Evolutionary conservation across 768 basidiomycete genomes (phyloP).

Genomic region (Serendipita indica): DNA sequence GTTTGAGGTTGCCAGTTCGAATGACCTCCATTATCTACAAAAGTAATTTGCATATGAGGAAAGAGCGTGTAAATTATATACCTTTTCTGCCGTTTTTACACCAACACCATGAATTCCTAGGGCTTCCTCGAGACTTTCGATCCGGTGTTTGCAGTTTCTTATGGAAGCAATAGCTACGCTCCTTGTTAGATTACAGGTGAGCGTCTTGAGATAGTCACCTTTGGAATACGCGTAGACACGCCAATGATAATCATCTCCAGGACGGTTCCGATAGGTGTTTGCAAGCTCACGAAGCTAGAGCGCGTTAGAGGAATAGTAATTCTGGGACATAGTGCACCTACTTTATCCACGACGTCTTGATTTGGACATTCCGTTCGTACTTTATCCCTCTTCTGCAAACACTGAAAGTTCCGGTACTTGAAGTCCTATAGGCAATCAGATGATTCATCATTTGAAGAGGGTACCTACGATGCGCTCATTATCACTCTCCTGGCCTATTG

Average conservation of each 20-base stretch:
- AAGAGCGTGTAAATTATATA: conserved; percentile 16
- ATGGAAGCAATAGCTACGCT: conserved; percentile 43
- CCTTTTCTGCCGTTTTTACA: conserved; percentile 64
- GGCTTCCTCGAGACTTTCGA: conserved; percentile 46
- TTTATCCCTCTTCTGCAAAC: conserved; percentile 35
- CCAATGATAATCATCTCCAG: conserved; percentile 50
- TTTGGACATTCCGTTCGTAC: conserved; percentile 33
- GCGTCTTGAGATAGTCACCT: conserved; percentile 28
- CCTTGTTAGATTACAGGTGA: not conserved
- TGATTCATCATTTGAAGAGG: not conserved
- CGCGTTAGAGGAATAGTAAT: not conserved
- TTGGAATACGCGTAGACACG: conserved; percentile 48
- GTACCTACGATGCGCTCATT: not conserved
- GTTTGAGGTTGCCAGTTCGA: conserved; percentile 51
- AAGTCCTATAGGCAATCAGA: not conserved
- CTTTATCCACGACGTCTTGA: conserved; percentile 64
- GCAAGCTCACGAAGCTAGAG: conserved; percentile 50
- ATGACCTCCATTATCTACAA: conserved; percentile 68
- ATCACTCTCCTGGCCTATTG: not conserved
- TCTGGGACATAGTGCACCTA: conserved; percentile 16
- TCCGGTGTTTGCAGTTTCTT: conserved; percentile 39
- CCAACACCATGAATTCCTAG: conserved; percentile 46
- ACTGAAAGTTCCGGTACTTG: conserved; percentile 44
- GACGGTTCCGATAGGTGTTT: conserved; percentile 47
- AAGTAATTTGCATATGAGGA: not conserved